These are phyloP conservation scores for Penicillium robsamsonii DNA, from an alignment of 495 filamentous ascomycete genomes.

Conservation along the genomic window DNA sequence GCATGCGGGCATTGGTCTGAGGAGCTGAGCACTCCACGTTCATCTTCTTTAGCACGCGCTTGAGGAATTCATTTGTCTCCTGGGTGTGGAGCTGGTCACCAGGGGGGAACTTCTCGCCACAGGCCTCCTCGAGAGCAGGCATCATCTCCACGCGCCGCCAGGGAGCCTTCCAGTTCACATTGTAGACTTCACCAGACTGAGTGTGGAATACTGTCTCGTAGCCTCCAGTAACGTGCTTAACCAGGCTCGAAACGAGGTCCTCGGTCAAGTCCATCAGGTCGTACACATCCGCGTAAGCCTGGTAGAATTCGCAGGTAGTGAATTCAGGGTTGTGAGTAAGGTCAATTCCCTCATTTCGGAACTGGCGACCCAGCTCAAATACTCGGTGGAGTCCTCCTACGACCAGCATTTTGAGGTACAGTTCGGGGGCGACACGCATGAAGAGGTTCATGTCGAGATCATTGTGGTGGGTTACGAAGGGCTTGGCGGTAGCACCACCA, in stretches of 20 bases:
- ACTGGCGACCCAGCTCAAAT: slow-evolving; percentile 88
- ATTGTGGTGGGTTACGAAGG: slow-evolving; percentile 93
- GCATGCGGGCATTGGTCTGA: slow-evolving; percentile 92
- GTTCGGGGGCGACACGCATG: slow-evolving; percentile 90
- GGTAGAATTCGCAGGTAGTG: slow-evolving; percentile 96
- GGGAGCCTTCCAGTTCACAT: slow-evolving; percentile 92
- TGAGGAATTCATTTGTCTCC: slow-evolving; percentile 84
- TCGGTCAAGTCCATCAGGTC: slow-evolving; percentile 94
- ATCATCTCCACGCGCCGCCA: slow-evolving; percentile 98
- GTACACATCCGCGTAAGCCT: slow-evolving; percentile 89
- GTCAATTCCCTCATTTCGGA: slow-evolving; percentile 95
- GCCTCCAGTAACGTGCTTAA: slow-evolving; percentile 82
- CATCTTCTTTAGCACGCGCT: slow-evolving; percentile 79
- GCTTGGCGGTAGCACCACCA: slow-evolving; percentile 93
- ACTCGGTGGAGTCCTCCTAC: slow-evolving; percentile 67
- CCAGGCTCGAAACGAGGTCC: slow-evolving; percentile 87
- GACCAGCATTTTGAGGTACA: slow-evolving; percentile 94
- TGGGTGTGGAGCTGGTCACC: slow-evolving; percentile 84
- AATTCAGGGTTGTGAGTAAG: slow-evolving; percentile 98
- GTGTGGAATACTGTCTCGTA: slow-evolving; percentile 82
- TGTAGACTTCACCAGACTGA: slow-evolving; percentile 76
- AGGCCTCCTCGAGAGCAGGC: slow-evolving; percentile 82
- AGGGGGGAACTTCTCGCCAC: slow-evolving; percentile 90
- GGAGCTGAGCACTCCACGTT: slow-evolving; percentile 87
- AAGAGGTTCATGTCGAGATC: slow-evolving; percentile 90